Evolutionary conservation across 2,329 filamentous ascomycete species (phyloP), one percentile per base, ranked within the genome.

Genomic region (Sclerotinia minor): DNA sequence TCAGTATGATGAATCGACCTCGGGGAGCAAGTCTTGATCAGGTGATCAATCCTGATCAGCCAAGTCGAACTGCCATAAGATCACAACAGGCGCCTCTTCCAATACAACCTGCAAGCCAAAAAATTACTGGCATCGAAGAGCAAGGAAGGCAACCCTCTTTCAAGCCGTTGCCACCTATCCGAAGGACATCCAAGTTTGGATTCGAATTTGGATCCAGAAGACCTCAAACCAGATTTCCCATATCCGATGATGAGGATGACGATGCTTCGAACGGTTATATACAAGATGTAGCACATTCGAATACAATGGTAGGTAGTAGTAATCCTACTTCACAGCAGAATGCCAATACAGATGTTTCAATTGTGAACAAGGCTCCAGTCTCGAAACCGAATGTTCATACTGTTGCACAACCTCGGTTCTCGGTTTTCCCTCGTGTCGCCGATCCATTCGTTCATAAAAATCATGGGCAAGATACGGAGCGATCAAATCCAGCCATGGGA

Each of bases 111-210:
- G 52, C 17, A 13, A 26, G 38, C 24, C 61, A 65, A 53, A 52
- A 44, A 17, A 53, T 38, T 44, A 13, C 13, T 5, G 15, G 19
- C 2, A 11, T 44, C 11, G 68, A 68, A 17, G 67, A 70, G 24
- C 67, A 68, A 41, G 69, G 68, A 49, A 60, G 66, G 26, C 59
- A 68, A 3, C 66, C 71, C 7, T 71, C 72, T 1, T 88, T 88
- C 70, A 66, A 69, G 52, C 45, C 61, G 19, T 76, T 89, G 49
- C 86, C 87, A 3, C 85, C 84, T 1, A 87, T 89, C 68, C 81
- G 85, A 57, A 81, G 85, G 44, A 82, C 81, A 19, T 88, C 86
- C 21, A 85, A 84, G 4, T 85, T 89, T 75, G 83, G 83, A 53
- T 73, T 81, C n/a, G 69, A 75, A 68, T 74, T 79, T 74, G 70